Base-by-base conservation (phyloP, 1,284 basidiomycete species). In the Ceratobasidium theobromae region DNA sequence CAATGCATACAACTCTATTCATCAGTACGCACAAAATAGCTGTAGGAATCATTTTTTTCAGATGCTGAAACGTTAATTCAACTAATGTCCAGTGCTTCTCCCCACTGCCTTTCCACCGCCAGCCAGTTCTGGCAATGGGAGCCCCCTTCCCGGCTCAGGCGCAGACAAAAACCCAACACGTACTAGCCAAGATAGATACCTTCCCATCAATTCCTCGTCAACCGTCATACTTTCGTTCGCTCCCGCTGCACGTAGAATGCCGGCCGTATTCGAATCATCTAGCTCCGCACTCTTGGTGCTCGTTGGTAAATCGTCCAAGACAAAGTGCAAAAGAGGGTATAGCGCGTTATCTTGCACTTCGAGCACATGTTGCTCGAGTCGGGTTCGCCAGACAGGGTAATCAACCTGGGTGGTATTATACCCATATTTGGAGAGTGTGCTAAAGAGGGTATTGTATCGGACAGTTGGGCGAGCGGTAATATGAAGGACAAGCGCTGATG, bases 261-360 rank as follows among this genome's bases (percentile, higher is more conserved):
- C 79, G 51, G 80, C 78, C 11, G 95, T 95, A 75, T 97, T 96
- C 16, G 81, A 75, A 75, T 98, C 94, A 75, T 97, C 92, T 48
- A 99, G 80, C 73, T 93, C 91, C 1, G 97, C 92, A 1, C 93
- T 87, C 79, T 97, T 98, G 54, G 96, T 99, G 74, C 89, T 93
- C 23, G 95, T 97, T 2, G 97, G 97, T 43, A 99, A 81, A 76
- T 99, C 97, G 75, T 98, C 96, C 21, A 99, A 80, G 21, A 98
- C 97, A 73, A 98, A 98, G 78, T 99, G 95, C 25, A 99, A 82
- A 11, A 99, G 80, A 2, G 97, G 97, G 85, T 98, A 99, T 45
- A 99, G 82, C 1, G 97, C 97, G 72, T 99, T 99, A 77, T 98
- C 95, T 78, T 95, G 89, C 21, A 84, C 85, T 70, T 93, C 88